phyloP scores from a whole-genome alignment of 169 alveolate species.

The Besnoitia besnoiti region DNA sequence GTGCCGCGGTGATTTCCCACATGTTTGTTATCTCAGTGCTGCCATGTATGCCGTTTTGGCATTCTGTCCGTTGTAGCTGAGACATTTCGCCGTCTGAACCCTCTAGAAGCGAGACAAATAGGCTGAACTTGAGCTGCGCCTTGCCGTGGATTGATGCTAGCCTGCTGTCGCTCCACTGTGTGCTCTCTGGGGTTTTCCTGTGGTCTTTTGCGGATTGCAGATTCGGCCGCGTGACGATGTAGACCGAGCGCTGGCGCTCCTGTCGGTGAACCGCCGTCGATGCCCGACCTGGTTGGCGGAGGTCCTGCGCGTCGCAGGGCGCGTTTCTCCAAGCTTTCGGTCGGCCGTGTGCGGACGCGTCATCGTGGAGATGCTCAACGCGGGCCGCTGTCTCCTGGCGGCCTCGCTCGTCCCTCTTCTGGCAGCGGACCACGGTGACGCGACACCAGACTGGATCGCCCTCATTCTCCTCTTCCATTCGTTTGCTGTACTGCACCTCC shows the following conservation, averaged over 20 bases:
- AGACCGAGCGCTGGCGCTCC: neutral
- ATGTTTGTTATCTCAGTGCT: too few relatives aligned
- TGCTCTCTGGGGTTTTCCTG: neutral
- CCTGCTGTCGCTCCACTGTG: neutral
- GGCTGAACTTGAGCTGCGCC: too few relatives aligned
- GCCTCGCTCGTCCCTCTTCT: neutral
- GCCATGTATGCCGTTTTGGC: too few relatives aligned
- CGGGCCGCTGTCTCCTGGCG: neutral
- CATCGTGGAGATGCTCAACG: neutral
- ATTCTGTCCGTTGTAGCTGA: too few relatives aligned
- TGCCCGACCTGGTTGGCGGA: neutral
- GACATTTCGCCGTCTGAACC: too few relatives aligned
- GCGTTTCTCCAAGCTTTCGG: neutral
- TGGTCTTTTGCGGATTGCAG: neutral
- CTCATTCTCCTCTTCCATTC: conserved; percentile 25
- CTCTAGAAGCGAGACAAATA: too few relatives aligned
- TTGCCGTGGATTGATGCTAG: too few relatives aligned
- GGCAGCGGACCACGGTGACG: neutral
- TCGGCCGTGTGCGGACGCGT: neutral
- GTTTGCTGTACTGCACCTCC: neutral
- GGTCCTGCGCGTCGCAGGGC: neutral
- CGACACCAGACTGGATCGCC: neutral
- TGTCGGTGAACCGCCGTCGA: neutral
- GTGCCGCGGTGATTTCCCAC: too few relatives aligned
- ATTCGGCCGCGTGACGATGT: conserved; percentile 8